Evolutionary conservation across 2,329 filamentous ascomycete species (phyloP).

Genomic region (Trichoderma polysporum): DNA sequence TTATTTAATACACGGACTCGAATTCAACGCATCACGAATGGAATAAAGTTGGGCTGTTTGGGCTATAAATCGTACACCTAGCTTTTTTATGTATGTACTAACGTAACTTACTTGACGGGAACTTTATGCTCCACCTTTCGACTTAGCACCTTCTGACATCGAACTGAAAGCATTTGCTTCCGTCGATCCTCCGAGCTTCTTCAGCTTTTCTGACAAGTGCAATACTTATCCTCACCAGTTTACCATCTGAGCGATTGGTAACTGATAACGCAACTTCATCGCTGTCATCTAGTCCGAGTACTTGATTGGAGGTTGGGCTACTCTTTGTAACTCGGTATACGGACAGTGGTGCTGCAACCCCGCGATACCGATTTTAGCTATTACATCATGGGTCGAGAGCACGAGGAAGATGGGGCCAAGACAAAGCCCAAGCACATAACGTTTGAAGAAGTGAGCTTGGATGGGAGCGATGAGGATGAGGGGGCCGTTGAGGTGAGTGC

Average conservation of each 20-base stretch:
- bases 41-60: not conserved
- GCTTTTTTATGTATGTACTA: not conserved
- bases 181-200: not conserved
- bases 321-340: not conserved
- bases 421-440: constrained; percentile 10
- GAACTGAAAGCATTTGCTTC: not conserved
- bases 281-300: not conserved
- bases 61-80: not conserved
- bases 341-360: not conserved
- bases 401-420: constrained; percentile 15
- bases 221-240: not conserved
- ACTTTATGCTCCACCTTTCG: constrained; percentile 2
- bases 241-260: not conserved
- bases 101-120: not conserved
- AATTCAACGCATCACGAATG: not conserved
- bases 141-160: not conserved
- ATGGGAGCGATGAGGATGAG: constrained; percentile 52
- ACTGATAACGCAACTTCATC: not conserved
- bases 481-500: constrained; percentile 50
- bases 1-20: no score
- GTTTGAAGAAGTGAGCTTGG: constrained; percentile 39
- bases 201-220: not conserved
- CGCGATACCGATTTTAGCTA: constrained; percentile 11
- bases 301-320: not conserved
- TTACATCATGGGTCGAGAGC: constrained; percentile 22